These are phyloP conservation scores for Cucumis cinereus DNA, from an alignment of 306 rosid genomes.

Conservation along the genomic window DNA sequence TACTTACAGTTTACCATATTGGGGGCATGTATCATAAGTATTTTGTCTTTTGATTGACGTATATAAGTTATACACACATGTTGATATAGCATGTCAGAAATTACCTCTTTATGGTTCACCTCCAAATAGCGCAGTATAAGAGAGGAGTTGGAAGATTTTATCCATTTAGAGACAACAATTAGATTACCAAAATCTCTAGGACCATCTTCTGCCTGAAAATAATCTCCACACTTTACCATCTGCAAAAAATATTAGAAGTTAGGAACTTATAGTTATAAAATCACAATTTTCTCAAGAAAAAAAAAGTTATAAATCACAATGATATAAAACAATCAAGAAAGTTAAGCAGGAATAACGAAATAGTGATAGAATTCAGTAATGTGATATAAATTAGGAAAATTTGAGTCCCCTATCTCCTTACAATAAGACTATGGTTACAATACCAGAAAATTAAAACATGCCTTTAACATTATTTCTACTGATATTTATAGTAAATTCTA, in stretches of 20 bases:
- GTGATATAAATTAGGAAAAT: not conserved
- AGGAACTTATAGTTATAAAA: not conserved
- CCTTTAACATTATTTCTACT: no score
- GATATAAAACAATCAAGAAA: not conserved
- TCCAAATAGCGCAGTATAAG: constrained; percentile 61
- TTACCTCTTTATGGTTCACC: constrained; percentile 58
- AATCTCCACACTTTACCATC: constrained; percentile 79
- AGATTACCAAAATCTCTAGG: constrained; percentile 81
- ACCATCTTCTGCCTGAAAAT: constrained; percentile 82
- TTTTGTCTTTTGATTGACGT: not conserved
- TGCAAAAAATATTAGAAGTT: constrained; percentile 11
- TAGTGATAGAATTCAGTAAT: not conserved
- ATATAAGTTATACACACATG: not conserved
- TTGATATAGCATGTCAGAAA: not conserved
- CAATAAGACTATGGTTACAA: no score
- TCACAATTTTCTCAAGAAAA: no score
- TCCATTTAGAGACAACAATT: constrained; percentile 53
- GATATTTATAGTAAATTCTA: no score
- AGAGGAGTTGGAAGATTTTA: constrained; percentile 41
- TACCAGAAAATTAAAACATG: no score
- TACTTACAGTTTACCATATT: no score
- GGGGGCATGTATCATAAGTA: not conserved
- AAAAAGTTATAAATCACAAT: not conserved
- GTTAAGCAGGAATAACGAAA: not conserved
- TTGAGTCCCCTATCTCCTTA: not conserved